Evolutionary conservation across 2,329 filamentous ascomycete species (phyloP).

Genomic region (Podosphaera fusca): DNA sequence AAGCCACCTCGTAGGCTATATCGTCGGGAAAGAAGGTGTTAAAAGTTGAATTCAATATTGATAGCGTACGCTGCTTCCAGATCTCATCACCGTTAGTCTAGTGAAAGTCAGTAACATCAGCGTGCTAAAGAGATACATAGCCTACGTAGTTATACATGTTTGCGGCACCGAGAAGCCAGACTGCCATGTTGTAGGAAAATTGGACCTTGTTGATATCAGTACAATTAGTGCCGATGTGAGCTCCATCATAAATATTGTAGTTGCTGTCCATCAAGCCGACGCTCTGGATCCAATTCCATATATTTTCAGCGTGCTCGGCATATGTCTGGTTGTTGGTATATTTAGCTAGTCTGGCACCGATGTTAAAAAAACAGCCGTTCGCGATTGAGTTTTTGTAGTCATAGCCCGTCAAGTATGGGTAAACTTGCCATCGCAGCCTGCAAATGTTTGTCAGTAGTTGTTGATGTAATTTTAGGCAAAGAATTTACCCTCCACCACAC

Average conservation of each 20-base stretch:
- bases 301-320: conserved; percentile 45
- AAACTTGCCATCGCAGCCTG: conserved; percentile 61
- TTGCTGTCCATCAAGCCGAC: conserved; percentile 33
- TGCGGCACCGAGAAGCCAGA: conserved; percentile 31
- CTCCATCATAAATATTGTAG: conserved; percentile 35
- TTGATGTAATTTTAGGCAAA: background rate
- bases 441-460: conserved; percentile 3
- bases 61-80: conserved; percentile 18
- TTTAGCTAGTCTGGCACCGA: conserved; percentile 46
- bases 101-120: conserved; percentile 2
- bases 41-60: conserved; percentile 17
- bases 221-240: conserved; percentile 23
- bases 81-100: conserved; percentile 17
- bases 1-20: conserved; percentile 36
- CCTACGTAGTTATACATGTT: conserved; percentile 26
- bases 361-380: conserved; percentile 47
- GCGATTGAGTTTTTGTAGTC: conserved; percentile 46
- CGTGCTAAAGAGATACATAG: conserved; percentile 23
- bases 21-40: conserved; percentile 21
- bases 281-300: conserved; percentile 40
- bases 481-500: conserved; percentile 39
- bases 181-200: conserved; percentile 49
- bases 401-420: conserved; percentile 35
- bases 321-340: conserved; percentile 68
- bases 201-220: conserved; percentile 30